Evolutionary conservation across 768 basidiomycete species (phyloP), one percentile per base, ranked within the genome.

Genomic region (Lentinula edodes): DNA sequence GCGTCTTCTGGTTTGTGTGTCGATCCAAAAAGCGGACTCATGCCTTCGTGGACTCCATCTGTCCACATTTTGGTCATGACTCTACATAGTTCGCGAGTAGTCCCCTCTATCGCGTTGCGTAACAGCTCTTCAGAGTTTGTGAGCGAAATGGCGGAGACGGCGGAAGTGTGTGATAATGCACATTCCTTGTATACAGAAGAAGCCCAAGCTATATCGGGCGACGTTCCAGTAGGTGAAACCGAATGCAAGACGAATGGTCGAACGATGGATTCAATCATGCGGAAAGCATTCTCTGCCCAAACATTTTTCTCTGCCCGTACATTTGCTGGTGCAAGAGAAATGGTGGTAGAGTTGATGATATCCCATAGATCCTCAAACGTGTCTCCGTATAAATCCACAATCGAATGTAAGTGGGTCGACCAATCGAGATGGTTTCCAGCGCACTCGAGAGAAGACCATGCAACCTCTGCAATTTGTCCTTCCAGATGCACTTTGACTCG

Each of bases 401-500:
- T 48, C 46, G 46, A 48, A 48, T 48, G 46, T 9, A 48, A 7
- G n/a, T 18, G 46, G n/a, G n/a, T n/a, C 46, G 20, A 18, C 46
- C 46, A 48, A 48, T 48, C 46, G 46, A 48, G 16, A 23, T 5
- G 16, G 18, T 13, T 23, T n/a, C 8, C 46, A 6, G n/a, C 5
- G n/a, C 9, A 1, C 8, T 48, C 46, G n/a, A 23, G n/a, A n/a
- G n/a, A 18, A n/a, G 18, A n/a, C 46, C 46, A 48, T 1, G 46
- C 46, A n/a, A 18, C 46, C 10, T 41, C 15, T 48, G 20, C 46
- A 5, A 48, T n/a, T n/a, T 48, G 46, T 2, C 66, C 66, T 10
- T 67, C 66, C 12, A 80, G 69, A 18, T 66, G 67, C 13, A 23
- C 39, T 46, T 61, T 64, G 8, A 76, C 65, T 1, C 62, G 58